These are phyloP conservation scores for Aspergillus bridgeri DNA, from an alignment of 495 filamentous ascomycete species.

Conservation along the genomic window DNA sequence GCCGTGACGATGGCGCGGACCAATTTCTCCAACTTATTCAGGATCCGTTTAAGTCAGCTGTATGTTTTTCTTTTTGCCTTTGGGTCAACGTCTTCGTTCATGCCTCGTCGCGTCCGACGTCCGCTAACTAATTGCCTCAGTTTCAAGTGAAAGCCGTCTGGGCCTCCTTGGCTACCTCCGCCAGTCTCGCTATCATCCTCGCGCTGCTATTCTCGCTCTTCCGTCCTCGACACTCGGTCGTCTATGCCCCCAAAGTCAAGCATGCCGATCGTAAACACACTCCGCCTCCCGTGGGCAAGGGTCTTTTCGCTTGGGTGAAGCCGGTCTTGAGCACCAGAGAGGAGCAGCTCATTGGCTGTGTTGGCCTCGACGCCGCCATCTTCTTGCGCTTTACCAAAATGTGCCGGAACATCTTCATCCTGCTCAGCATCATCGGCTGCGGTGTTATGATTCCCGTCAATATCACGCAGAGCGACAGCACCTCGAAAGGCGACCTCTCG, in stretches of 20 bases:
- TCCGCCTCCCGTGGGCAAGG: constrained; percentile 86
- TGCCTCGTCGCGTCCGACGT: background rate
- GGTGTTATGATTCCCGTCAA: constrained; percentile 83
- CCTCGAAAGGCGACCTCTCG: constrained; percentile 19
- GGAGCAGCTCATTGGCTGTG: constrained; percentile 65
- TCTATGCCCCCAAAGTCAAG: constrained; percentile 93
- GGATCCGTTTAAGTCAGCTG: constrained; percentile 45
- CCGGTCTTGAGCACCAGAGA: constrained; percentile 78
- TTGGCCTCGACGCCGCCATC: constrained; percentile 86
- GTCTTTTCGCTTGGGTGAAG: constrained; percentile 77
- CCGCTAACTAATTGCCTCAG: constrained; percentile 28
- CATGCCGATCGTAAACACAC: constrained; percentile 88
- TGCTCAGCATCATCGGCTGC: constrained; percentile 70
- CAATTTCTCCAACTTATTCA: constrained; percentile 46
- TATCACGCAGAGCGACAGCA: constrained; percentile 47
- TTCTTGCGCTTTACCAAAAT: constrained; percentile 87
- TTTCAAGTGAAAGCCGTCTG: constrained; percentile 64
- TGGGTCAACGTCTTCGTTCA: background rate
- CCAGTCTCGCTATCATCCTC: constrained; percentile 67
- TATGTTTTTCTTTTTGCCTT: constrained; percentile 22
- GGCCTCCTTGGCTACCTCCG: constrained; percentile 78
- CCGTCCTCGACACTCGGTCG: constrained; percentile 82
- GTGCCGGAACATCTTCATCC: constrained; percentile 85
- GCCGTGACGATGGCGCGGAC: constrained; percentile 28
- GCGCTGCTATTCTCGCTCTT: constrained; percentile 80